Base-by-base conservation (phyloP, 768 basidiomycete genomes). In the Lentinula raphanica region DNA sequence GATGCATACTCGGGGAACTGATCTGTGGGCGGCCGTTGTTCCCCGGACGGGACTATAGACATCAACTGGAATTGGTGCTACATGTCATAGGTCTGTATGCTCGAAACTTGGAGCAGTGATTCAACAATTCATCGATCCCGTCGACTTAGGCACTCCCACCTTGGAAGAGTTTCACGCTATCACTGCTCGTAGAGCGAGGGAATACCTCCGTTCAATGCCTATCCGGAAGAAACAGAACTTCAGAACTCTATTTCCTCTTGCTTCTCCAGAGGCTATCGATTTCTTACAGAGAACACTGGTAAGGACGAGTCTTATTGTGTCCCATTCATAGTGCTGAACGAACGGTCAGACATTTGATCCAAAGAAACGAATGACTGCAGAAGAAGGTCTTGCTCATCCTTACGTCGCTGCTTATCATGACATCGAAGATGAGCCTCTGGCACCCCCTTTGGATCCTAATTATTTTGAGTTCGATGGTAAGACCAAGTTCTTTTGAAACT, bases 141-240 rank as follows among this genome's bases (percentile, higher is more conserved):
- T 51, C 21, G 11, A 5, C 13, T 36, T 59, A 83, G 83, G 86
- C 46, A 96, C 92, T 0, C 93, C 93, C 0, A 88, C 87, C 31
- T 77, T 94, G 50, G 93, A 94, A 60, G 94, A 95, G 68, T 95
- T 93, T 70, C 89, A 94, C 72, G 85, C 88, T 36, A 94, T 95
- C 70, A 92, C 90, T 1, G 88, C 88, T 5, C 80, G 85, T 46
- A 79, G 92, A 49, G 92, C 90, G 54, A 82, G 90, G 56, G 91
- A 95, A 65, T 94, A 94, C 72, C 85, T 96, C 65, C 86, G 91
- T 44, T 85, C 88, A 7, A 76, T 95, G 58, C 92, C 91, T 44
- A 91, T 94, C 66, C 82, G 87, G 63, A 93, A 89, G 72, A 82
- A 81, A 65, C 77, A 80, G 42, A 75, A 86, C 11, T 92, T 95